Evolutionary conservation across 2,329 filamentous ascomycete species (phyloP), one percentile per base, ranked within the genome.

Genomic region (Penicillium nordicum): DNA sequence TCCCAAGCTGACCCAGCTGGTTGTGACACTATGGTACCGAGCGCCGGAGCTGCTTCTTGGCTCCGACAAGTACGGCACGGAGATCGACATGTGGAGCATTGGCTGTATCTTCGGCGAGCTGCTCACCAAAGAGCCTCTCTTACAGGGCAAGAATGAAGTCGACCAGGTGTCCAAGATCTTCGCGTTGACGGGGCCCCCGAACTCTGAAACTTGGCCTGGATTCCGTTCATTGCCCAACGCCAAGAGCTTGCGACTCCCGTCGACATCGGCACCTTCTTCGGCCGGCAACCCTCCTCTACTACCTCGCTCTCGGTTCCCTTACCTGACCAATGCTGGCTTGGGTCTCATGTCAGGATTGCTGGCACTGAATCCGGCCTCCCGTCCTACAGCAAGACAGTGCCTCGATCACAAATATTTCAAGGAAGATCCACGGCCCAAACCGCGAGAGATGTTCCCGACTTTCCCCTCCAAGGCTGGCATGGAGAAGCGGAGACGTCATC

Each of bases 11-110:
- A 97, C 94, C 2, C 89, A 93, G 70, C 84, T 97, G 45, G 94
- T 99, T 60, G 93, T 97, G 18, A 99, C 94, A 7, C 83, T 99
- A 7, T 99, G 94, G 94, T 99, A 99, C 74, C 89, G 94, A 55
- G 84, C 90, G 0, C 94, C 94, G 0, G 94, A 97, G 75, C 83
- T 97, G 11, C 82, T 99, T 2, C 85, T 97, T 3, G 94, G 94
- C 6, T 80, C 89, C 0, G 83, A 84, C 36, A 82, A 81, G 16
- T 99, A 99, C 76, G 87, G 83, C 57, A 78, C 82, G 1, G 84
- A 89, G 58, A 82, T 97, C 65, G 94, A 97, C 76, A 89, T 97
- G 82, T 99, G 94, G 94, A 95, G 89, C 74, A 79, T 97, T 4
- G 94, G 94, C 12, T 97, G 94, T 76, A 92, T 99, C 69, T 96